Percentiles rank a stretch among this genome's conserved stretches.
These are phyloP conservation scores for Erodium chrysanthum DNA, from an alignment of 441 rosid genomes.

Conservation along the genomic window DNA sequence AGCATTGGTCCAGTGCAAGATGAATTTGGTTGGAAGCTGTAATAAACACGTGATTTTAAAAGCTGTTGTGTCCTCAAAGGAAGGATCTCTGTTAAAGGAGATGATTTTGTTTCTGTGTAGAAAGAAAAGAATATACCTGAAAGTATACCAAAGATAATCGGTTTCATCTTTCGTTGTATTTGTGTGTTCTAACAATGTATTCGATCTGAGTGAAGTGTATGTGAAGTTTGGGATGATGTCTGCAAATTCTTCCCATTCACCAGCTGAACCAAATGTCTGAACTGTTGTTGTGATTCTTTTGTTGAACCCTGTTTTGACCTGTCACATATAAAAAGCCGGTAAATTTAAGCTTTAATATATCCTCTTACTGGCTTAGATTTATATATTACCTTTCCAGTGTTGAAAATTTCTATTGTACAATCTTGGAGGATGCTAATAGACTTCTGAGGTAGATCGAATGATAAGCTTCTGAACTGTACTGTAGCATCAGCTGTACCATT, in stretches of 20 bases:
- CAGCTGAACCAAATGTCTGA: conserved; percentile 22
- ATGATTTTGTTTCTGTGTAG: neutral
- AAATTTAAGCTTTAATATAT: neutral
- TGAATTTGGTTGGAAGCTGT: conserved; percentile 38
- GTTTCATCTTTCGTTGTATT: conserved; percentile 46
- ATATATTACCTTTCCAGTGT: conserved; percentile 41
- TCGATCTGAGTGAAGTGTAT: conserved; percentile 29
- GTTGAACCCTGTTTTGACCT: conserved; percentile 34
- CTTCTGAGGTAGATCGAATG: conserved; percentile 35
- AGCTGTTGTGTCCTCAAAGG: too few relatives aligned
- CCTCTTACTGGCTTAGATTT: neutral
- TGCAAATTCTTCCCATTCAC: conserved; percentile 37
- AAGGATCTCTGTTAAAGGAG: neutral
- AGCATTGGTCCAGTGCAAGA: conserved; percentile 38
- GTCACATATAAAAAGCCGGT: neutral
- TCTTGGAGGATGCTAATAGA: conserved; percentile 49
- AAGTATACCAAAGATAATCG: conserved; percentile 62
- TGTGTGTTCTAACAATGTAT: conserved; percentile 45
- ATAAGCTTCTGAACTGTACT: conserved; percentile 31
- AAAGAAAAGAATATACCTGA: conserved; percentile 30
- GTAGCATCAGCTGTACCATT: conserved; percentile 24
- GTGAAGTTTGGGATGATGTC: conserved; percentile 36
- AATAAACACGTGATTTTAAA: neutral
- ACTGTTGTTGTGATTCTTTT: conserved; percentile 25
- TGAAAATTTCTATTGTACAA: conserved; percentile 35